Evolutionary conservation across 345 rosid genomes (phyloP), one percentile per base, ranked within the genome.

Genomic region (Clarkia xantiana): DNA sequence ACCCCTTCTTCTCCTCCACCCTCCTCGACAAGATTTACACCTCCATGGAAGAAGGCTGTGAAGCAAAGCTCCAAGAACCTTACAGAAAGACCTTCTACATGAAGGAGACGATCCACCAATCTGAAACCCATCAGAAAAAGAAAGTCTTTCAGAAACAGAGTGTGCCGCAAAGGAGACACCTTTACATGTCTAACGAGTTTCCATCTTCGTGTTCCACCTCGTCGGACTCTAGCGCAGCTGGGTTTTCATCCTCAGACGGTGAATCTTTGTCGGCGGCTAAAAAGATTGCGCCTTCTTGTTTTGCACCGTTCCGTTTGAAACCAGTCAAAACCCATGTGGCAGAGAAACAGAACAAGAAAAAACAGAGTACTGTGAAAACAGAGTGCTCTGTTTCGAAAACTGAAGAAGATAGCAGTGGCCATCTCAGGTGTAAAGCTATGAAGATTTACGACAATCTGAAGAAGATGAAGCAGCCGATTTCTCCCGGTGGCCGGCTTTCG

Each of bases 21-120:
- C 80, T 90, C 41, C 95, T 90, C 46, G 95, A 89, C 57, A 72
- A 85, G 71, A 89, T 89, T 65, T 89, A 78, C 75, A 78, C 84
- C 45, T 78, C 94, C 34, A 74, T 78, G 40, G 86, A 52, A 40
- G 64, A 68, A 23, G 82, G 69, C 5, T 67, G 72, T 22, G 67
- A 63, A 40, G 39, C 57, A 0, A 70, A 63, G 18, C 52, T 44
- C 3, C 68, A 67, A 1, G 74, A 75, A 45, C 52, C 62, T 59
- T 1, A 29, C 36, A 29, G 36, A 29, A 29, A 29, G 9, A 60
- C 47, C 40, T 68, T 69, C 23, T 73, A 63, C 70, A 51, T 75
- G 38, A 65, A 70, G 45, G 73, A 56, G 44, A 59, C 15, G 47
- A 42, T 52, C 42, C 12, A 39, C 42, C 13, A 18, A 7, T 19